Conservation (phyloP, 495 filamentous ascomycete species). For the Corynascus novoguineensis region DNA sequence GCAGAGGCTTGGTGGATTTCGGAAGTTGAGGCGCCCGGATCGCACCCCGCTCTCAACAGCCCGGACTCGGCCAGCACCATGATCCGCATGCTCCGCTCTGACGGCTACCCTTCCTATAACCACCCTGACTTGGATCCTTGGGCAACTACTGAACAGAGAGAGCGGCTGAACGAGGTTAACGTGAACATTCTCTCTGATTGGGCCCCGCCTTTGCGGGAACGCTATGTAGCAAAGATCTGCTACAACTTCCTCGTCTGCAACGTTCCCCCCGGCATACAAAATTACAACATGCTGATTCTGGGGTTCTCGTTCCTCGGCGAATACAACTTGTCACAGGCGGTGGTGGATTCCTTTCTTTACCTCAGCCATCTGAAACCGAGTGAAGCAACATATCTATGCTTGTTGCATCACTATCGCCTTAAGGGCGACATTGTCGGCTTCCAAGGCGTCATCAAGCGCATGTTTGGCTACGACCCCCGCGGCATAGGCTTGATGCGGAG, state of each 20-base stretch:
- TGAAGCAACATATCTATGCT: slow-evolving; percentile 45
- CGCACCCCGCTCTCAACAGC: slow-evolving; percentile 8
- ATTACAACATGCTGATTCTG: slow-evolving; percentile 61
- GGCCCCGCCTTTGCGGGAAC: slow-evolving; percentile 11
- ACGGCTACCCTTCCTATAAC: slow-evolving; percentile 34
- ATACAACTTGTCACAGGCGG: slow-evolving; percentile 45
- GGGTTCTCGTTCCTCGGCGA: slow-evolving; percentile 50
- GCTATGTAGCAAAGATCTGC: slow-evolving; percentile 54
- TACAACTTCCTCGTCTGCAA: slow-evolving; percentile 57
- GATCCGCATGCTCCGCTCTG: slow-evolving; percentile 27
- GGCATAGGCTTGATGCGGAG: slow-evolving; percentile 23
- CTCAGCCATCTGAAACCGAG: slow-evolving; percentile 47
- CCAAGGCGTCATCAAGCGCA: slow-evolving; percentile 32
- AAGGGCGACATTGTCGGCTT: slow-evolving; percentile 38
- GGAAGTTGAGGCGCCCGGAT: slow-evolving; percentile 11
- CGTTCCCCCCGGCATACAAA: slow-evolving; percentile 54
- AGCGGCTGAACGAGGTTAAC: slow-evolving; percentile 32
- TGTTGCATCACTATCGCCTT: slow-evolving; percentile 52
- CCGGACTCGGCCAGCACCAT: slow-evolving; percentile 29
- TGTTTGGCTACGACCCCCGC: slow-evolving; percentile 29
- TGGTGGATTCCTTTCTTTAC: slow-evolving; percentile 51
- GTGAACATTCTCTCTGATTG: slow-evolving; percentile 31
- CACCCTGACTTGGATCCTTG: slow-evolving; percentile 20
- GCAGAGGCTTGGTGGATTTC: slow-evolving; percentile 17
- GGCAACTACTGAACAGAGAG: slow-evolving; percentile 17